phyloP scores from a whole-genome alignment of 108 stramenopile genomes.

The Nitzschia sp. region DNA sequence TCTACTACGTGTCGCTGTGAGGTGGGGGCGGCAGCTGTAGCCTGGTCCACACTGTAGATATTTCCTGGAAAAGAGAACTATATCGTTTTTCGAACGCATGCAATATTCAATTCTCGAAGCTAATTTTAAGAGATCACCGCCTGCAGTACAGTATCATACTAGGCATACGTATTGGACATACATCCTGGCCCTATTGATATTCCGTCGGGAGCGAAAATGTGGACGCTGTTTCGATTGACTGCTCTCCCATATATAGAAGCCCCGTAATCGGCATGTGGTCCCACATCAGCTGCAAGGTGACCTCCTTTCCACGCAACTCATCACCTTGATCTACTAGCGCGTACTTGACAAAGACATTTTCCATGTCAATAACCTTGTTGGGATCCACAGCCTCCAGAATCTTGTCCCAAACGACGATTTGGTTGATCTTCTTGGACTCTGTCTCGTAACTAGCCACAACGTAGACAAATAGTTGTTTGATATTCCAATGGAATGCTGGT shows the following conservation, averaged over 20 bases:
- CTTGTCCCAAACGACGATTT: conserved; percentile 96
- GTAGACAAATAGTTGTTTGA: conserved; percentile 95
- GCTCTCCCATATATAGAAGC: conserved; percentile 72
- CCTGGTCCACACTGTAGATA: no score
- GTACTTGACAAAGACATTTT: conserved; percentile 94
- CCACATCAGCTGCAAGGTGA: conserved; percentile 90
- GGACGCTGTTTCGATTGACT: conserved; percentile 48
- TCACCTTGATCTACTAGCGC: conserved; percentile 94
- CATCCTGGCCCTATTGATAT: conserved; percentile 67
- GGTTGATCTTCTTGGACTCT: conserved; percentile 75
- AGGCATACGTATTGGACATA: no score
- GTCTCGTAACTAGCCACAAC: conserved; percentile 91
- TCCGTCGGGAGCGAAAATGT: conserved; percentile 75
- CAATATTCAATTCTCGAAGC: no score
- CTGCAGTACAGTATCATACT: no score
- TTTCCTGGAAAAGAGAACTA: no score
- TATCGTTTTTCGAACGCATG: no score
- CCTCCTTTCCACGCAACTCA: conserved; percentile 88
- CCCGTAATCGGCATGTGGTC: conserved; percentile 99
- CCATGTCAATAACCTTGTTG: conserved; percentile 68
- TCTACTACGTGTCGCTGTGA: no score
- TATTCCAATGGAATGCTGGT: conserved; percentile 99
- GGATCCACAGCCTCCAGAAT: conserved; percentile 85
- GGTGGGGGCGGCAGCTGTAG: no score
- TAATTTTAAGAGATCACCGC: no score